Base-by-base conservation (phyloP, 1,284 basidiomycete species). In the Puccinia hordei region DNA sequence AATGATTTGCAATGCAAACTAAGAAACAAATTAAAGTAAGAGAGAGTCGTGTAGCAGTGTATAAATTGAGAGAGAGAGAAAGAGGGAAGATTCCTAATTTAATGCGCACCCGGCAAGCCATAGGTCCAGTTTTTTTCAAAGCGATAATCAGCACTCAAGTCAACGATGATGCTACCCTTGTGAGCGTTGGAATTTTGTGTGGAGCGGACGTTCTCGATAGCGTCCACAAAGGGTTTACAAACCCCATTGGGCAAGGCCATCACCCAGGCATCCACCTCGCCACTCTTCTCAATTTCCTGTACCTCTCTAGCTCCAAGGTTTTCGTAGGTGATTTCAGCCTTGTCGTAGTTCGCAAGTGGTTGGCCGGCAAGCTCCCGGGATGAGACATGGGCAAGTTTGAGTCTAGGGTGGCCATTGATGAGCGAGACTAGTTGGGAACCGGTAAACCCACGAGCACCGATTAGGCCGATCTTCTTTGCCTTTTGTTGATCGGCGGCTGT, bases 201-300 rank as follows among this genome's bases (percentile, higher is more conserved):
- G 86, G 88, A 82, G 17, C 82, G 86, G 17, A 91, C 89, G 1
- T 90, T 91, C 84, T 98, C 94, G 72, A 99, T 88, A 17, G 96
- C 97, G 85, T 97, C 95, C 24, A 99, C 95, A 84, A 98, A 99
- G 0, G 95, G 95, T 87, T 96, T 96, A 88, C 94, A 94, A 38
- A 95, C 90, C 22, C 96, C 97, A 84, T 99, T 99, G 44, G 96
- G 96, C 61, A 99, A 89, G 0, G 96, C 96, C 93, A 98, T 96
- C 81, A 99, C 90, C 94, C 95, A 98, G 13, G 93, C 95, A 85
- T 98, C 95, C 27, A 98, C 93, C 84, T 92, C 92, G 33, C 92
- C 91, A 80, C 90, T 88, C 86, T 91, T 90, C 86, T 95, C 95
- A 91, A 98, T 93, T 84, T 87, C 88, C 85, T 93, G 90, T 12